phyloP scores from a whole-genome alignment of 495 filamentous ascomycete genomes.

The Penicillium malachiteum region DNA sequence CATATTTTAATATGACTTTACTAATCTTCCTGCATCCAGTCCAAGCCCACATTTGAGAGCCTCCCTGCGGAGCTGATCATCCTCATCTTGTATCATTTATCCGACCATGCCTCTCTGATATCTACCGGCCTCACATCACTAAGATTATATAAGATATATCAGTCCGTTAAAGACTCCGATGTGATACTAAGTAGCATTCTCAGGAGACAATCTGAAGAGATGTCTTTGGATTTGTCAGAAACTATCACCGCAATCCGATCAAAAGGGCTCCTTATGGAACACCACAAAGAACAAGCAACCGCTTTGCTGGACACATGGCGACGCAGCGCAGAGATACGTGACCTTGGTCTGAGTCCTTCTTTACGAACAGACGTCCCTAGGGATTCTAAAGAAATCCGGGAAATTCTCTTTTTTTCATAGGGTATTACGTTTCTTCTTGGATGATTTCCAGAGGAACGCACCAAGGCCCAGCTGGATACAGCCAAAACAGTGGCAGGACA shows the following conservation, averaged over 20 bases:
- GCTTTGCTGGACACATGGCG: constrained; percentile 2
- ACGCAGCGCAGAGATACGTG: background rate
- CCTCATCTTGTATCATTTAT: background rate
- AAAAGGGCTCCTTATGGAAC: constrained; percentile 1
- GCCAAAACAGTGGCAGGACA: background rate
- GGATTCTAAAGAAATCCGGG: background rate
- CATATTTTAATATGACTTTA: too few relatives aligned
- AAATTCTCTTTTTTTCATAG: background rate
- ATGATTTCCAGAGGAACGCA: background rate
- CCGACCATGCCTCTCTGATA: background rate
- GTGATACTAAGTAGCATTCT: background rate
- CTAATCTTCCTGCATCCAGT: background rate
- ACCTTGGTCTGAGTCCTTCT: background rate
- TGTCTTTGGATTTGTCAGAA: background rate
- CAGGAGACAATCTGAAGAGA: background rate
- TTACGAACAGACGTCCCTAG: background rate
- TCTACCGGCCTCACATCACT: background rate
- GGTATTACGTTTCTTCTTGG: background rate
- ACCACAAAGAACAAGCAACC: constrained; percentile 4
- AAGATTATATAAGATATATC: background rate
- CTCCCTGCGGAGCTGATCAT: background rate
- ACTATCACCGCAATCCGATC: constrained; percentile 10
- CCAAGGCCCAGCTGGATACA: background rate
- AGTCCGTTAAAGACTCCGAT: background rate
- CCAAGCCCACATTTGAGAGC: background rate